These are phyloP conservation scores for Komagataella populi DNA, from an alignment of 805 yeast species.

Conservation along the genomic window DNA sequence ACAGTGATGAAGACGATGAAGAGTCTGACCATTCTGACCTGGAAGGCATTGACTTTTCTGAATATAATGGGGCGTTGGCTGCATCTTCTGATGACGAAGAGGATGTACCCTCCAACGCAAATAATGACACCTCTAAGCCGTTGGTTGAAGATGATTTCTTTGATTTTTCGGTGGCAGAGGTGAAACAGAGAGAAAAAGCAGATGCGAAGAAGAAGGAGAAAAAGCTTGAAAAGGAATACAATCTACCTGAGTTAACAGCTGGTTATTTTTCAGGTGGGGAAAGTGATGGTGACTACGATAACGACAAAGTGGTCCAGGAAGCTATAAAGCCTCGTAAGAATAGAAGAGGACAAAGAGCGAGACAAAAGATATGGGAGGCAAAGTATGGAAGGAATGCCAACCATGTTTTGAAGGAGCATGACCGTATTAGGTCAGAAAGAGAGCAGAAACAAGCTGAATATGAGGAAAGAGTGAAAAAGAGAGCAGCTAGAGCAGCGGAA, in stretches of 20 bases:
- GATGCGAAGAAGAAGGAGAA: constrained; percentile 10
- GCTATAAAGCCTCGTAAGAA: constrained; percentile 56
- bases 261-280: constrained; percentile 81
- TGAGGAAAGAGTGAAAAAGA: constrained; percentile 59
- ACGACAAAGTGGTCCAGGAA: constrained; percentile 37
- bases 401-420: constrained; percentile 61
- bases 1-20: constrained; percentile 12
- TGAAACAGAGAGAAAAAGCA: constrained; percentile 6
- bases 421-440: constrained; percentile 37
- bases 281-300: constrained; percentile 40
- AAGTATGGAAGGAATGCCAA: constrained; percentile 79
- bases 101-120: constrained; percentile 13
- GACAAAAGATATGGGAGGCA: constrained; percentile 92
- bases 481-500: constrained; percentile 36
- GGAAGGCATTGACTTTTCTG: constrained; percentile 12
- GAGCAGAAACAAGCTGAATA: constrained; percentile 48
- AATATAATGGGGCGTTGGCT: constrained; percentile 25
- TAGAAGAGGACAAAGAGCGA: constrained; percentile 93
- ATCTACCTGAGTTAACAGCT: constrained; percentile 55
- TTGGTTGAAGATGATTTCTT: constrained; percentile 12
- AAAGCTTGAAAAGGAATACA: constrained; percentile 14
- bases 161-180: constrained; percentile 23
- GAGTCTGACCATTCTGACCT: constrained; percentile 19
- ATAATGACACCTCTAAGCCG: constrained; percentile 3
- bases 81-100: constrained; percentile 18